Percentiles rank a stretch among this genome's conserved stretches.
Evolutionary conservation across 2,329 filamentous ascomycete genomes (phyloP).

Genomic region (Albophoma yamanashiensis): DNA sequence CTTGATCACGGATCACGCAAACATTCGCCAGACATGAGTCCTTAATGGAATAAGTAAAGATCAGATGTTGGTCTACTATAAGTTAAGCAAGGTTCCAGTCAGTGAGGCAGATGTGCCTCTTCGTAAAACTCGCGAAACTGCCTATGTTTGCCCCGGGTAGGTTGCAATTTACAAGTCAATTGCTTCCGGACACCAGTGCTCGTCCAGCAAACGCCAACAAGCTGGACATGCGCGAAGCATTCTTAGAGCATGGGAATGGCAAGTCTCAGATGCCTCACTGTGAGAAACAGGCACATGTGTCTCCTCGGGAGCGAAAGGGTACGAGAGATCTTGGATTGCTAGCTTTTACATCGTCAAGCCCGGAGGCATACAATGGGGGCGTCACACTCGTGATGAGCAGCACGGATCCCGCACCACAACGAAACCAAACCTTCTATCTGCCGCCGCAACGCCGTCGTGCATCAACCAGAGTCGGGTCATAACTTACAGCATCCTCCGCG

Average conservation of each 20-base stretch:
- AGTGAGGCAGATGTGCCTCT: no score
- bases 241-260: neutral
- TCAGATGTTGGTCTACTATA: no score
- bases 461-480: neutral
- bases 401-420: neutral
- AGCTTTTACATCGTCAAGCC: neutral
- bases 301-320: neutral
- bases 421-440: conserved; percentile 14
- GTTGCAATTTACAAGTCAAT: no score
- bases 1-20: neutral
- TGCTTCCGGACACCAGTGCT: no score
- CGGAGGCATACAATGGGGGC: neutral
- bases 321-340: neutral
- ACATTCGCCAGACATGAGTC: neutral
- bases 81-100: no score
- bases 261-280: neutral
- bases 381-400: neutral
- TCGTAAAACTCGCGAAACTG: neutral
- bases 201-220: no score
- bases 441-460: conserved; percentile 18
- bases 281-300: neutral
- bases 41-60: neutral
- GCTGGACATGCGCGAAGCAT: neutral
- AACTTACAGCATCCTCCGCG: conserved; percentile 22
- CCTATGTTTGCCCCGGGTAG: neutral